phyloP scores from a whole-genome alignment of 2,329 filamentous ascomycete genomes.

The Scytalidium sp. region DNA sequence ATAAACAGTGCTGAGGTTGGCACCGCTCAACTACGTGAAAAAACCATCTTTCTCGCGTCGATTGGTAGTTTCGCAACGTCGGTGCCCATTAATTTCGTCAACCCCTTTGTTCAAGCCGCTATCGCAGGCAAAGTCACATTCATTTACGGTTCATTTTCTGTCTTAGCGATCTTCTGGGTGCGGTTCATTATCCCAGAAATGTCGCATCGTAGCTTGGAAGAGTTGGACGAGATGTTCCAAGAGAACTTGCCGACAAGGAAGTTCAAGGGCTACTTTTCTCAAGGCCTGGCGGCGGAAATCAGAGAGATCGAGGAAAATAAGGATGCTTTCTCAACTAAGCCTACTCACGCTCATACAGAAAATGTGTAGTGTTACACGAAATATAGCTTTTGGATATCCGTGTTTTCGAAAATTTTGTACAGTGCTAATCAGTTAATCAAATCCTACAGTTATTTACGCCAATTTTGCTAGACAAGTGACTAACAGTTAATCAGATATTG shows the following conservation, averaged over 20 bases:
- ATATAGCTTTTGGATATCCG: too few species aligned
- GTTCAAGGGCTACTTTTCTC: not conserved
- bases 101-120: constrained; percentile 32
- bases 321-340: too few species aligned
- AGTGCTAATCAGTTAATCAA: too few species aligned
- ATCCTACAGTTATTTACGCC: too few species aligned
- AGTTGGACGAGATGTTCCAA: constrained; percentile 8
- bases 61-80: constrained; percentile 10
- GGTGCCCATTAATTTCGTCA: constrained; percentile 30
- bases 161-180: constrained; percentile 29
- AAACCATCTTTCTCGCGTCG: constrained; percentile 11
- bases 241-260: constrained; percentile 4
- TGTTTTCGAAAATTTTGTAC: too few species aligned
- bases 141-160: constrained; percentile 31
- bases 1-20: constrained; percentile 15
- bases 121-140: constrained; percentile 37
- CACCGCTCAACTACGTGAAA: constrained; percentile 12
- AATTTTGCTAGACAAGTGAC: too few species aligned
- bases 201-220: constrained; percentile 8
- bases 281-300: too few species aligned
- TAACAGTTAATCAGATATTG: too few species aligned
- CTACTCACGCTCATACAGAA: too few species aligned
- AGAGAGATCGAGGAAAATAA: too few species aligned
- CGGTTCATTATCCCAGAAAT: constrained; percentile 35
- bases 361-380: too few species aligned